Evolutionary conservation across 2,329 filamentous ascomycete genomes (phyloP).

Genomic region (Fusarium fracticaudum): DNA sequence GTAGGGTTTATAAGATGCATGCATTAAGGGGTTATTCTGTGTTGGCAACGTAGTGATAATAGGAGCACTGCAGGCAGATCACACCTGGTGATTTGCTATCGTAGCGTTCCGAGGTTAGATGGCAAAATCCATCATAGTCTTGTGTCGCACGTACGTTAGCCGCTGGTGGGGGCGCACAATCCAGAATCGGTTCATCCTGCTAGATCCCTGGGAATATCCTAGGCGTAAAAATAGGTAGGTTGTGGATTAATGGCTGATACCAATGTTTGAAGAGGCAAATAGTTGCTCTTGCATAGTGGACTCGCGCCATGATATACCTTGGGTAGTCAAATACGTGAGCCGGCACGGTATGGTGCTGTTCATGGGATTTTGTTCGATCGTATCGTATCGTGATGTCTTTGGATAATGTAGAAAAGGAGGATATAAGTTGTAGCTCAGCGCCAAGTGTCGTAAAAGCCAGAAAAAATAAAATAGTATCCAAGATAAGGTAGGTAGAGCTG

Average conservation of each 20-base stretch:
- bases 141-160: neutral
- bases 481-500: neutral
- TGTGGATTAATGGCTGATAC: neutral
- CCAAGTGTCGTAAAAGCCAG: neutral
- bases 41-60: conserved; percentile 1
- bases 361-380: neutral
- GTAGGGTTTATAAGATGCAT: neutral
- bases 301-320: neutral
- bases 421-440: neutral
- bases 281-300: neutral
- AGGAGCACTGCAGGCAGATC: neutral
- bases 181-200: neutral
- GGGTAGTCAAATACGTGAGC: neutral
- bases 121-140: neutral
- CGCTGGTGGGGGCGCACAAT: neutral
- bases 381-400: neutral
- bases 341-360: neutral
- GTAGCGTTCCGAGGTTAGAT: neutral
- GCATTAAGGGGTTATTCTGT: conserved; percentile 1
- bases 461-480: neutral
- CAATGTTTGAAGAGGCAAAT: neutral
- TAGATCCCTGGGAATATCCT: neutral
- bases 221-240: neutral
- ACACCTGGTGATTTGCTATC: neutral
- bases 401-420: conserved; percentile 4